Evolutionary conservation across 2,329 filamentous ascomycete genomes (phyloP), one percentile per base, ranked within the genome.

Genomic region (Metarhizium anisopliae): DNA sequence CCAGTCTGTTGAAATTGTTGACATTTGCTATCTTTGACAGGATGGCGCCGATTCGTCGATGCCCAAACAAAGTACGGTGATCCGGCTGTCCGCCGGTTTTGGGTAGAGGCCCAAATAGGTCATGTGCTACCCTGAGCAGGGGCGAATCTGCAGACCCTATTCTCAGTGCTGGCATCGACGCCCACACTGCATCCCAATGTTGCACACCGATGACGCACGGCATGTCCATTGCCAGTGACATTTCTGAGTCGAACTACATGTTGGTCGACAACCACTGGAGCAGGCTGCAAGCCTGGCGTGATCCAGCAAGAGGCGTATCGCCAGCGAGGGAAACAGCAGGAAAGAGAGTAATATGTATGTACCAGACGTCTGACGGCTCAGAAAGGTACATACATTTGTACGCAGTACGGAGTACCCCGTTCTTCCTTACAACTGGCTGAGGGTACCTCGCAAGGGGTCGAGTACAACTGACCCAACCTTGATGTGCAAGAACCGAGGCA

Each of bases 201-300:
- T 54, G 43, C 52, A 57, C 55, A 57, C 55, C 55, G 55, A 52
- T 43, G 49, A 49, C 30, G 56, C 56, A 57, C 53, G 47, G 49
- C 56, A 57, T 52, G 14, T 50, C 14, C 36, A n/a, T 14, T 47
- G 49, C n/a, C 47, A 29, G 14, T 16, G 25, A 14, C 32, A 11
- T 8, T 35, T 35, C 32, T 35, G 32, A 35, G 25, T 25, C 3
- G 25, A 25, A 25, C 25, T 25, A 35, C 32, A 35, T 8, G 43
- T 25, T 8, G 14, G n/a, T 7, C 45, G 10, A 29, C 45, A 49
- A 49, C 45, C 16, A 29, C 45, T 6, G 14, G 20, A 14, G 25
- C 13, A 14, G 20, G 5, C 20, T 29, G 45, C 4, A 20, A 10
- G 4, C n/a, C 42, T 45, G n/a, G 18, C n/a, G 42, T 20, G 18